Percentiles rank a stretch among this genome's conserved stretches.
Conservation (phyloP, 2,329 filamentous ascomycete genomes). For the Aspergillus fumigatus region DNA sequence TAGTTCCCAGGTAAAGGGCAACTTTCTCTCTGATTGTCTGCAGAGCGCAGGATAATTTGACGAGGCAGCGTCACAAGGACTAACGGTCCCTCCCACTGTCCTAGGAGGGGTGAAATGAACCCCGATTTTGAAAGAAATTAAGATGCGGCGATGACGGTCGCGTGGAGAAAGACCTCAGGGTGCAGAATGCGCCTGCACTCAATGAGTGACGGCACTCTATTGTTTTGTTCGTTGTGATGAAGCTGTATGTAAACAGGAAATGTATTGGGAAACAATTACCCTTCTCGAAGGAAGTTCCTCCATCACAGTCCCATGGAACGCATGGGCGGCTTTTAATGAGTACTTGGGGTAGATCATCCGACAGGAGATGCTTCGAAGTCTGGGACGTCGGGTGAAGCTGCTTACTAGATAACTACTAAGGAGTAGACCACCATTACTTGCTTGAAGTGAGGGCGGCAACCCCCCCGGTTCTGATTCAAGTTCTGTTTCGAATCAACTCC, state of each 20-base stretch:
- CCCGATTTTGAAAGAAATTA: not conserved
- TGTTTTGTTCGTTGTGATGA: not conserved
- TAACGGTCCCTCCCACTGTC: not conserved
- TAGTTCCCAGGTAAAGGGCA: not conserved
- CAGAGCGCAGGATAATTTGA: not conserved
- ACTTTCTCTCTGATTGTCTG: not conserved
- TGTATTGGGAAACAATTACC: not conserved
- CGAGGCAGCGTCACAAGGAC: not conserved
- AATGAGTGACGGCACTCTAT: not conserved
- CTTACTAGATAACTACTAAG: not conserved
- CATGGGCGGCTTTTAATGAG: not conserved
- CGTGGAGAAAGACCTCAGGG: not conserved
- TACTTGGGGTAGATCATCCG: not conserved
- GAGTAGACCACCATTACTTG: not conserved
- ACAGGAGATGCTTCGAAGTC: not conserved
- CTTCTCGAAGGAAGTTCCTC: not conserved
- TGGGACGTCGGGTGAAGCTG: not conserved
- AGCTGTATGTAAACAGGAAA: not conserved
- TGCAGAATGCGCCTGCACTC: not conserved
- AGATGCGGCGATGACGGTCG: not conserved
- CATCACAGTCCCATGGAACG: not conserved
- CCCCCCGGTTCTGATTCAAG: not conserved
- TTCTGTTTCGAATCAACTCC: not conserved
- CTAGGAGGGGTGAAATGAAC: not conserved
- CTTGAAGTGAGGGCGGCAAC: not conserved